A percentile compares a stretch with the other conserved stretches of the same genome.
phyloP scores from a whole-genome alignment of 768 basidiomycete genomes.

The Hericium erinaceus region DNA sequence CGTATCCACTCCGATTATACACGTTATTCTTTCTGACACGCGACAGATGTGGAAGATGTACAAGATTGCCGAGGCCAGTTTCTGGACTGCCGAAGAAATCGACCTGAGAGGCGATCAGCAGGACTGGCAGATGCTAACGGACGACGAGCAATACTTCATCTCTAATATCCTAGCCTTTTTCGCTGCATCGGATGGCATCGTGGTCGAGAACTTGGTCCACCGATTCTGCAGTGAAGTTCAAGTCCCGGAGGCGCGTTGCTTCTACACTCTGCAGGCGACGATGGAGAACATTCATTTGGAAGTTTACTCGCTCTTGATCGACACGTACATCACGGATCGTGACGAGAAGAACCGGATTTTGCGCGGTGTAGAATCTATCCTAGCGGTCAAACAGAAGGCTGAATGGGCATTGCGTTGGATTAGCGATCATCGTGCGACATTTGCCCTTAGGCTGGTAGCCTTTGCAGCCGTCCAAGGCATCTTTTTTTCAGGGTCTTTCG shows the following conservation, averaged over 20 bases:
- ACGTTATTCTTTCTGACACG: constrained; percentile 14
- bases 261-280: not conserved
- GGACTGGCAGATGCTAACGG: not conserved
- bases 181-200: constrained; percentile 43
- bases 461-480: too few relatives aligned
- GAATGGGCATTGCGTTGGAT: too few relatives aligned
- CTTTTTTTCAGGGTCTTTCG: too few relatives aligned
- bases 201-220: constrained; percentile 45
- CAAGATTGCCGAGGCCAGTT: not conserved
- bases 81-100: not conserved
- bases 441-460: too few relatives aligned
- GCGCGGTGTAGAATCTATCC: too few relatives aligned
- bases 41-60: not conserved
- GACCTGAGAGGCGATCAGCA: not conserved
- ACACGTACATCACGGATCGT: not conserved
- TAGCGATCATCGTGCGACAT: too few relatives aligned
- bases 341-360: too few relatives aligned
- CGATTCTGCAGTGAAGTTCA: constrained; percentile 42
- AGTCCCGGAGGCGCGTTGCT: constrained; percentile 17
- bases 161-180: constrained; percentile 46
- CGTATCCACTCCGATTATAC: too few relatives aligned
- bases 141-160: too few relatives aligned
- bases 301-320: not conserved
- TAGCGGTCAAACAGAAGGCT: too few relatives aligned
- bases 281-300: not conserved